These are phyloP conservation scores for Monosporascus sp. DNA, from an alignment of 2,329 filamentous ascomycete species.

Conservation along the genomic window DNA sequence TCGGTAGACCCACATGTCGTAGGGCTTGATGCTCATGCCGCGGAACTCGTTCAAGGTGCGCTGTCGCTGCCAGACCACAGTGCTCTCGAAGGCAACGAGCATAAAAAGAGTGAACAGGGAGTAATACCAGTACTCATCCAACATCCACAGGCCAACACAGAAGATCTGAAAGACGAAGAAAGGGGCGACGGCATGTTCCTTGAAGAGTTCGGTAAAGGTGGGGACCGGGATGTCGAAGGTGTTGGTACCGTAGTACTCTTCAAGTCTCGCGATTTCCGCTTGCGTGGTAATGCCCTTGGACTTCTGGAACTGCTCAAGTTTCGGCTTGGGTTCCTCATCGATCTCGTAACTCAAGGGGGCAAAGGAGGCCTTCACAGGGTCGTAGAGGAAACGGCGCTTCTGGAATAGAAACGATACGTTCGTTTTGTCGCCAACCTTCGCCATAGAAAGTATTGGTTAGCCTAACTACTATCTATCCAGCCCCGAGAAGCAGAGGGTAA, in stretches of 20 bases:
- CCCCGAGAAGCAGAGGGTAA: slow-evolving; percentile 4
- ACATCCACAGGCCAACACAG: slow-evolving; percentile 96
- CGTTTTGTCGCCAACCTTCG: slow-evolving; percentile 63
- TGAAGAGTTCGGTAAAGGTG: slow-evolving; percentile 91
- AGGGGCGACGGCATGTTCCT: slow-evolving; percentile 95
- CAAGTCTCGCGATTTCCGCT: slow-evolving; percentile 71
- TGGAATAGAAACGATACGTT: slow-evolving; percentile 92
- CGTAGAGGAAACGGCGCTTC: slow-evolving; percentile 92
- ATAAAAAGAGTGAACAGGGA: slow-evolving; percentile 98
- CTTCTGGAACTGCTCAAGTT: slow-evolving; percentile 71
- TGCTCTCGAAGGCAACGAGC: slow-evolving; percentile 96
- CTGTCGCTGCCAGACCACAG: slow-evolving; percentile 98
- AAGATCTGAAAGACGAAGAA: slow-evolving; percentile 99
- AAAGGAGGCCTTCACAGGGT: slow-evolving; percentile 68
- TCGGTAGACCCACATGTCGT: slow-evolving; percentile 87
- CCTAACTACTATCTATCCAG: neutral
- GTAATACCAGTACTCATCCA: slow-evolving; percentile 99
- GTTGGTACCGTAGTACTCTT: slow-evolving; percentile 93
- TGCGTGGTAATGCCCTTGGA: slow-evolving; percentile 69
- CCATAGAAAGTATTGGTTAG: slow-evolving; percentile 1
- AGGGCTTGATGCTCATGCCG: slow-evolving; percentile 99
- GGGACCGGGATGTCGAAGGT: slow-evolving; percentile 97
- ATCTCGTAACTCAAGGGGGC: slow-evolving; percentile 77
- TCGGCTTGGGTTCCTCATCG: slow-evolving; percentile 79
- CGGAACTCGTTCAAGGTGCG: slow-evolving; percentile 93